Evolutionary conservation across 768 basidiomycete genomes (phyloP).

Genomic region (Mrakia gelida): DNA sequence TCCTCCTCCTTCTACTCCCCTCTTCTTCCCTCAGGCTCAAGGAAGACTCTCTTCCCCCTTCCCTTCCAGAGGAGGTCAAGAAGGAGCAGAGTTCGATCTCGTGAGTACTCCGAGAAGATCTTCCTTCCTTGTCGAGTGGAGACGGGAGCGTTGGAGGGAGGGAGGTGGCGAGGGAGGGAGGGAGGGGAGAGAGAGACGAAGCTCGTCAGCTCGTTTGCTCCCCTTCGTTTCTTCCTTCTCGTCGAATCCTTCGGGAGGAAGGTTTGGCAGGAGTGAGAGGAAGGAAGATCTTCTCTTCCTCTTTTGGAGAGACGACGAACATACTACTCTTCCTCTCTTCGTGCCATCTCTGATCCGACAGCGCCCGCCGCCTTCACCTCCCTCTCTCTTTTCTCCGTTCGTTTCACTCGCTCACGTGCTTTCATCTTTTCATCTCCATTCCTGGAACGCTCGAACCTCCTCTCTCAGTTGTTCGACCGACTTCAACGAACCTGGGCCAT

Average conservation of each 20-base stretch:
- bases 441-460: constrained; percentile 47
- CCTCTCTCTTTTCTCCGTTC: background rate
- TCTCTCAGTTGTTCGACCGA: constrained; percentile 36
- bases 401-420: background rate
- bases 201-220: background rate
- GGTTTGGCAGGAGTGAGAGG: background rate
- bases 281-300: background rate
- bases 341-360: too few species aligned
- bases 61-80: background rate
- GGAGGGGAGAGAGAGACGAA: too few species aligned
- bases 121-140: background rate
- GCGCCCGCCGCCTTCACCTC: background rate
- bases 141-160: too few species aligned
- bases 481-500: constrained; percentile 35
- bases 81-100: background rate
- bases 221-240: too few species aligned
- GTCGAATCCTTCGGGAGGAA: background rate
- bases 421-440: constrained; percentile 59
- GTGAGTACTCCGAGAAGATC: background rate
- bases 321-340: background rate
- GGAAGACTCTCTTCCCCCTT: background rate
- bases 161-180: too few species aligned
- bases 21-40: background rate
- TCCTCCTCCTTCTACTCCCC: constrained; percentile 57
- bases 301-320: background rate